Evolutionary conservation across 768 basidiomycete genomes (phyloP), one percentile per base, ranked within the genome.

Genomic region (Russula earlei): DNA sequence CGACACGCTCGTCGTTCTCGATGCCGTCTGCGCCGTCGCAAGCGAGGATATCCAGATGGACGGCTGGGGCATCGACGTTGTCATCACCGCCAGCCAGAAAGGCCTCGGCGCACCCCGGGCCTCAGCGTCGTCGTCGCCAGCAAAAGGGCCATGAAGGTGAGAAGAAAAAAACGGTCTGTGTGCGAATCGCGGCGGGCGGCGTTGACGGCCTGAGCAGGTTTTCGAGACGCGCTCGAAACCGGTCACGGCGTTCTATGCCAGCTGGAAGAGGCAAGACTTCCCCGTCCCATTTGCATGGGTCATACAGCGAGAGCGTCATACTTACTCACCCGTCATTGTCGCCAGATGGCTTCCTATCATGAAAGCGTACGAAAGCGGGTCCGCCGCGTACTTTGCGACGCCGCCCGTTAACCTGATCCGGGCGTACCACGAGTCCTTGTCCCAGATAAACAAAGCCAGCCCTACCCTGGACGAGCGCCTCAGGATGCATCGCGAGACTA

Each of bases 1-100:
- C 1, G 80, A 88, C 11, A 92, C 93, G 1, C 74, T 99, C 58
- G 87, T 92, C 41, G 75, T 88, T 8, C 75, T 92, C 56, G 96
- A 99, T 66, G 91, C 82, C n/a, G 96, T 99, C 25, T 99, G 96
- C 71, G 86, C 92, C 2, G 92, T 97, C 15, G 96, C 90, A 5
- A 90, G 86, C 63, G 96, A 98, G 68, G 92, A 97, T 68, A 93
- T 99, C 64, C 81, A 77, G 43, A 87, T 96, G 76, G 96, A 98
- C 63, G 84, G 80, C 2, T 98, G 96, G 96, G 83, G 78, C 24
- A 75, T 98, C 51, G 96, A 99, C 63, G 82, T 93, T 36, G 85
- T 98, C 24, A 63, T 94, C 40, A 81, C 85, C 15, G 92, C 90
- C 10, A 84, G 82, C 55, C 92, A 95, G 70, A 96, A 96, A 67